These are phyloP conservation scores for Colletotrichum sidae DNA, from an alignment of 2,329 filamentous ascomycete species.

Conservation along the genomic window DNA sequence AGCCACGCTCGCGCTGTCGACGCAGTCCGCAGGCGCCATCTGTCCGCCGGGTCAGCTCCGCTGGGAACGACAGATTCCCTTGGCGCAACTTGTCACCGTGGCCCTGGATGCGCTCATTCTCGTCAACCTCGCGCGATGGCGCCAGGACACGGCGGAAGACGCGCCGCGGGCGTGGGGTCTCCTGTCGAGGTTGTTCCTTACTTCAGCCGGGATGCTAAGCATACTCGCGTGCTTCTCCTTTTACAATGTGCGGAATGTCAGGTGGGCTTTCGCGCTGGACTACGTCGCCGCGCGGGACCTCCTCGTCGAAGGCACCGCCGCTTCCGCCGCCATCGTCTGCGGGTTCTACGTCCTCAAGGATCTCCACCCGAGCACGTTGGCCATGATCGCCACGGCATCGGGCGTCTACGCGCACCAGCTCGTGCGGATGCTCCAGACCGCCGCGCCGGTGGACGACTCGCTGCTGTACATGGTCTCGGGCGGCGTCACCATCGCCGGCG, in stretches of 20 bases:
- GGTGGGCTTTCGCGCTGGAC: slow-evolving; percentile 46
- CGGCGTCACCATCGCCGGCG: slow-evolving; percentile 23
- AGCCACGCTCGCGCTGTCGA: slow-evolving; percentile 42
- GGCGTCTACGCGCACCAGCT: slow-evolving; percentile 42
- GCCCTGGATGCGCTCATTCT: slow-evolving; percentile 47
- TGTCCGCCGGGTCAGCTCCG: slow-evolving; percentile 42
- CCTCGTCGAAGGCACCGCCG: slow-evolving; percentile 44
- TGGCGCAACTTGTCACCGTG: slow-evolving; percentile 44
- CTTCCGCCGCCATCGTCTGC: slow-evolving; percentile 41
- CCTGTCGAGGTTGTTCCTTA: slow-evolving; percentile 40
- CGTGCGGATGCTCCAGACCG: slow-evolving; percentile 25
- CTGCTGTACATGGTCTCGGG: slow-evolving; percentile 21
- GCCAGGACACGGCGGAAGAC: slow-evolving; percentile 42
- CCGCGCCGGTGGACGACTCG: slow-evolving; percentile 15
- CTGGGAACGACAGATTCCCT: slow-evolving; percentile 44
- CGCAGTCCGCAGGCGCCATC: slow-evolving; percentile 44
- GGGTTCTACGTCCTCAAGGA: slow-evolving; percentile 43
- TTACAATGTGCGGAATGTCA: slow-evolving; percentile 42
- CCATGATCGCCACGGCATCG: slow-evolving; percentile 41
- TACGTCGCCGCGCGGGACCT: slow-evolving; percentile 45
- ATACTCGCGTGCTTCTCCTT: slow-evolving; percentile 45
- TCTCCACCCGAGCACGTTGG: slow-evolving; percentile 44
- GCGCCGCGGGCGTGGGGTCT: slow-evolving; percentile 40
- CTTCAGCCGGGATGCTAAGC: slow-evolving; percentile 40
- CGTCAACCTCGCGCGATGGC: slow-evolving; percentile 41